Conservation (phyloP, 805 yeast genomes). For the Suhomyces xylopsoci region DNA sequence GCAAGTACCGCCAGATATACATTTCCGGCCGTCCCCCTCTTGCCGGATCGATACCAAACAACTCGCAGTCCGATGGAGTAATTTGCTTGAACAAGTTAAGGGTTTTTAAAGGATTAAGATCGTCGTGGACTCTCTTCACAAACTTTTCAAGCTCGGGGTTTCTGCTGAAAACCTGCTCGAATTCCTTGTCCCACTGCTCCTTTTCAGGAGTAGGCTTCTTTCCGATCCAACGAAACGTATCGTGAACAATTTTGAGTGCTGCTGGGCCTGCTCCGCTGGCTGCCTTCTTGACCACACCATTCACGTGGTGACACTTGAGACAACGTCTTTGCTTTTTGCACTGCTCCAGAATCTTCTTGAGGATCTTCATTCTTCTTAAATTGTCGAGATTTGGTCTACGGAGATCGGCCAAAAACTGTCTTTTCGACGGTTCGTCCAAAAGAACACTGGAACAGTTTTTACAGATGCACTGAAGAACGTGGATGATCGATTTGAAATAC, state of each 20-base stretch:
- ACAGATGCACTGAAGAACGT: conserved; percentile 86
- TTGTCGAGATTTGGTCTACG: conserved; percentile 88
- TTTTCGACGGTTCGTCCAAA: conserved; percentile 67
- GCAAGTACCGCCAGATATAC: conserved; percentile 94
- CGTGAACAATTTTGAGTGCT: conserved; percentile 91
- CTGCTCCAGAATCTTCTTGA: conserved; percentile 82
- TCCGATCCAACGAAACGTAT: conserved; percentile 93
- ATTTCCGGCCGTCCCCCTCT: conserved; percentile 92
- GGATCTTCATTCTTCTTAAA: conserved; percentile 82
- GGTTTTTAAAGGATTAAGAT: conserved; percentile 88
- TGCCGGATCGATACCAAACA: conserved; percentile 84
- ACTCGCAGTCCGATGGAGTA: conserved; percentile 83
- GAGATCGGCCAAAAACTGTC: conserved; percentile 70
- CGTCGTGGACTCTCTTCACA: conserved; percentile 84
- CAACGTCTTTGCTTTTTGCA: conserved; percentile 95
- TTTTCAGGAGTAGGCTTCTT: conserved; percentile 85
- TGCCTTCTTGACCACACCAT: conserved; percentile 97
- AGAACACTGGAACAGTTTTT: conserved; percentile 80
- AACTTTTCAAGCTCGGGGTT: conserved; percentile 89
- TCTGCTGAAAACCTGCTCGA: conserved; percentile 66
- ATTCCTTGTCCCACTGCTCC: conserved; percentile 80
- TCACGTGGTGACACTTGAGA: conserved; percentile 77
- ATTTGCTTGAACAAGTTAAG: conserved; percentile 84
- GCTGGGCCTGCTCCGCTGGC: conserved; percentile 91
- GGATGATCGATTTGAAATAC: conserved; percentile 86